These are phyloP conservation scores for Pterocarpus macrocarpus DNA, from an alignment of 306 rosid genomes.

Conservation along the genomic window DNA sequence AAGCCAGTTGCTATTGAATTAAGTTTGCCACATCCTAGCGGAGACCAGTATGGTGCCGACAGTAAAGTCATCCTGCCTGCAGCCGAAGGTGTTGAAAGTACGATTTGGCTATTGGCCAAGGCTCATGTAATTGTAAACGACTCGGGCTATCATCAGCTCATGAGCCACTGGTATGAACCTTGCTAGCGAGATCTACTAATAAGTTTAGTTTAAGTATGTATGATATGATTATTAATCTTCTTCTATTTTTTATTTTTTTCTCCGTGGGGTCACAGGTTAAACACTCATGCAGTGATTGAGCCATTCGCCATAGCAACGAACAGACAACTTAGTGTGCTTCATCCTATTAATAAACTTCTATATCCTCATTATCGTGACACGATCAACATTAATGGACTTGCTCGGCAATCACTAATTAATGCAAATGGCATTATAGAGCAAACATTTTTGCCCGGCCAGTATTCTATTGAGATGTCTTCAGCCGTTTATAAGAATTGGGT, in stretches of 20 bases:
- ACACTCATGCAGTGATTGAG: constrained; percentile 80
- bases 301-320: constrained; percentile 64
- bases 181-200: neutral
- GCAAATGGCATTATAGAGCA: constrained; percentile 52
- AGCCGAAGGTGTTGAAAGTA: constrained; percentile 57
- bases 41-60: constrained; percentile 62
- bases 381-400: constrained; percentile 56
- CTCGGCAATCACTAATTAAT: constrained; percentile 49
- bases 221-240: neutral
- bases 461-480: constrained; percentile 55
- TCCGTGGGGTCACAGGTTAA: constrained; percentile 54
- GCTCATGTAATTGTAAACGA: constrained; percentile 77
- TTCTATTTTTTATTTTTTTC: neutral
- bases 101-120: constrained; percentile 77
- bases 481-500: constrained; percentile 53
- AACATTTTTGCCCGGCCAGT: constrained; percentile 46
- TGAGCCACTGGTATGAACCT: constrained; percentile 70
- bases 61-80: constrained; percentile 70
- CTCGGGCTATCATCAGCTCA: constrained; percentile 74
- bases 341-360: constrained; percentile 52
- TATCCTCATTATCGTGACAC: constrained; percentile 59
- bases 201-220: neutral
- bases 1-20: constrained; percentile 78
- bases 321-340: constrained; percentile 52
- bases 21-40: constrained; percentile 68